Conservation (phyloP, 1,284 basidiomycete species). For the Moesziomyces parantarcticus region DNA sequence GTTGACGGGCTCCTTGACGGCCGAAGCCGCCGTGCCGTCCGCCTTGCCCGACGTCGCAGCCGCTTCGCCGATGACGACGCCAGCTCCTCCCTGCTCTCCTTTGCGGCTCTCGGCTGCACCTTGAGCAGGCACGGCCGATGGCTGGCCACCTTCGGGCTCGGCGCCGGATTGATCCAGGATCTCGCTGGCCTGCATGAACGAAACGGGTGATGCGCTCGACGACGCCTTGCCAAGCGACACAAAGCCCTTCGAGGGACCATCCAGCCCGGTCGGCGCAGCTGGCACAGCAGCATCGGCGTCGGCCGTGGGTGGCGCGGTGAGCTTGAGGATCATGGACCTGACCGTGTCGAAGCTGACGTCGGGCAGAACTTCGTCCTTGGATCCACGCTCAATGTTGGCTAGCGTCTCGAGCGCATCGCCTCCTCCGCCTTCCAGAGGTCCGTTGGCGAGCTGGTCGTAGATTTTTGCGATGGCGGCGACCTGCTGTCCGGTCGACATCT, state of each 20-base stretch:
- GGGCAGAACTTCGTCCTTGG: slow-evolving; percentile 31
- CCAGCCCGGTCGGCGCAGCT: slow-evolving; percentile 12
- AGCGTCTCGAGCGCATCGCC: slow-evolving; percentile 45
- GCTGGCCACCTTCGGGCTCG: slow-evolving; percentile 36
- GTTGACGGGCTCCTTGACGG: slow-evolving; percentile 32
- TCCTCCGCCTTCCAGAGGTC: slow-evolving; percentile 38
- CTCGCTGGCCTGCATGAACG: slow-evolving; percentile 47
- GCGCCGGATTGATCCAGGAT: slow-evolving; percentile 17
- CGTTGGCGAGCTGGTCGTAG: slow-evolving; percentile 47
- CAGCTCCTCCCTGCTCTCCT: slow-evolving; percentile 26
- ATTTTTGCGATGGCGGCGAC: slow-evolving; percentile 41
- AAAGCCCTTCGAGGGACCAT: slow-evolving; percentile 23
- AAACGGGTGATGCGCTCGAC: slow-evolving; percentile 20
- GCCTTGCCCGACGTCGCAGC: slow-evolving; percentile 11
- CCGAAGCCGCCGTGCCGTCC: slow-evolving; percentile 24
- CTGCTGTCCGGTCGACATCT: slow-evolving; percentile 45
- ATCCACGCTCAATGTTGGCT: slow-evolving; percentile 29
- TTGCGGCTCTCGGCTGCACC: slow-evolving; percentile 10
- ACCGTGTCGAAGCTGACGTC: slow-evolving; percentile 39
- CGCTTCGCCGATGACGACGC: slow-evolving; percentile 18
- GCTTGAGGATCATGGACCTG: slow-evolving; percentile 37
- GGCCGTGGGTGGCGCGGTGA: slow-evolving; percentile 41
- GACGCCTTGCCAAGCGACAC: slow-evolving; percentile 11
- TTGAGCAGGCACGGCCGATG: slow-evolving; percentile 15
- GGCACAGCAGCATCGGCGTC: not conserved